A percentile compares a stretch with the other conserved stretches of the same genome.
phyloP scores from a whole-genome alignment of 192 early-diverging fungal genomes.

The Backusella psychrophila region DNA sequence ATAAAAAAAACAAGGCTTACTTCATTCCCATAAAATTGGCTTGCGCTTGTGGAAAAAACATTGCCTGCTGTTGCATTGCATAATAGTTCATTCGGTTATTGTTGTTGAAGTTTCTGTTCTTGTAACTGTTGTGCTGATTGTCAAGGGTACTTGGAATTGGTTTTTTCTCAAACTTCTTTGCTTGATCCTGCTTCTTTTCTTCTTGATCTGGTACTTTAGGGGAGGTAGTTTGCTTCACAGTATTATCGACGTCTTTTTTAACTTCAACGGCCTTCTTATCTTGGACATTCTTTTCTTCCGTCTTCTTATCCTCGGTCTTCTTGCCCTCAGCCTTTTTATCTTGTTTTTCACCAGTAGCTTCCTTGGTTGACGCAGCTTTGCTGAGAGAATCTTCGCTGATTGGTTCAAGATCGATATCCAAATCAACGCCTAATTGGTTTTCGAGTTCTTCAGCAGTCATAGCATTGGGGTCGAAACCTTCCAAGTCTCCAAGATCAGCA shows the following conservation, averaged over 20 bases:
- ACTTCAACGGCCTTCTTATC: not conserved
- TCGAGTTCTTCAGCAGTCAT: not conserved
- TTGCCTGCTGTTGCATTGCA: not conserved
- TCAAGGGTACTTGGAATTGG: not conserved
- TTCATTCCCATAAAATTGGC: not conserved
- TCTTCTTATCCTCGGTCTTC: too few species aligned
- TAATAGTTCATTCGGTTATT: not conserved
- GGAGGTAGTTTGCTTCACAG: not conserved
- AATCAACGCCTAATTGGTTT: not conserved
- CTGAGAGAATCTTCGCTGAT: not conserved
- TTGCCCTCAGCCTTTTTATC: too few species aligned
- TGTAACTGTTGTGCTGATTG: not conserved
- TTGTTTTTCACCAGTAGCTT: not conserved
- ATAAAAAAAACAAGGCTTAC: not conserved
- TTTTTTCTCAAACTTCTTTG: not conserved
- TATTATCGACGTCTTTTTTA: not conserved
- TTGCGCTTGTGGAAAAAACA: not conserved
- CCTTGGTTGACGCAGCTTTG: not conserved
- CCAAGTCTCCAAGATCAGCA: not conserved
- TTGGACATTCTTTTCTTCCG: not conserved
- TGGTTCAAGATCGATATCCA: not conserved
- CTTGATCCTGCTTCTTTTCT: not conserved
- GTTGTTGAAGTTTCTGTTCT: not conserved
- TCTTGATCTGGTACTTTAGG: not conserved
- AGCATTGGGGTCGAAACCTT: not conserved